phyloP scores from a whole-genome alignment of 441 rosid species.

The Pelargonium australe region DNA sequence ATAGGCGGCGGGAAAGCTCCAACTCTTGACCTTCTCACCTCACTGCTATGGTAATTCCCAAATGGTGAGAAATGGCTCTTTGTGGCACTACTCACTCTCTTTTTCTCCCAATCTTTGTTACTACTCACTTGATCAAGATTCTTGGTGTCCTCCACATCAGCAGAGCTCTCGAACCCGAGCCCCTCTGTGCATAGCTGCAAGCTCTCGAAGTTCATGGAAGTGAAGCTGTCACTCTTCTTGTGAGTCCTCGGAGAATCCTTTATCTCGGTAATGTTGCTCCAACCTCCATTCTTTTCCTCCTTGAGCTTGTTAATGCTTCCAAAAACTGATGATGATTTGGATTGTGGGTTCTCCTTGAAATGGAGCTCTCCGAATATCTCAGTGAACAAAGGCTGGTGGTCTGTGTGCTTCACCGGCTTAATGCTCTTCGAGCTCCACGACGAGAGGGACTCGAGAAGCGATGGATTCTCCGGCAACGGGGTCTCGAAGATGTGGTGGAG shows the following conservation, averaged over 20 bases:
- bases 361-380: conserved; percentile 76
- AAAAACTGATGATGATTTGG: neutral
- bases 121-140: conserved; percentile 14
- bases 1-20: conserved; percentile 59
- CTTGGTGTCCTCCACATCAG: conserved; percentile 47
- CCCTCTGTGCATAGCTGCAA: conserved; percentile 89
- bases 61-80: conserved; percentile 7
- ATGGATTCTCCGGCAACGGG: conserved; percentile 40
- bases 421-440: conserved; percentile 44
- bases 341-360: conserved; percentile 41
- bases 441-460: conserved; percentile 55
- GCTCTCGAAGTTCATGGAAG: conserved; percentile 40
- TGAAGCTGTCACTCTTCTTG: conserved; percentile 29
- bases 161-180: conserved; percentile 79
- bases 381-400: conserved; percentile 45
- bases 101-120: conserved; percentile 25
- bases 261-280: conserved; percentile 10
- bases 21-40: conserved; percentile 28
- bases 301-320: conserved; percentile 1
- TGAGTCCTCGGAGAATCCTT: conserved; percentile 5
- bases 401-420: conserved; percentile 26
- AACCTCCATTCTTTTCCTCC: conserved; percentile 6
- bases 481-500: conserved; percentile 62
- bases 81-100: conserved; percentile 14
- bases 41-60: conserved; percentile 19